Conservation (phyloP, 352 stramenopile species). For the Phytopythium chamaehyphon region DNA sequence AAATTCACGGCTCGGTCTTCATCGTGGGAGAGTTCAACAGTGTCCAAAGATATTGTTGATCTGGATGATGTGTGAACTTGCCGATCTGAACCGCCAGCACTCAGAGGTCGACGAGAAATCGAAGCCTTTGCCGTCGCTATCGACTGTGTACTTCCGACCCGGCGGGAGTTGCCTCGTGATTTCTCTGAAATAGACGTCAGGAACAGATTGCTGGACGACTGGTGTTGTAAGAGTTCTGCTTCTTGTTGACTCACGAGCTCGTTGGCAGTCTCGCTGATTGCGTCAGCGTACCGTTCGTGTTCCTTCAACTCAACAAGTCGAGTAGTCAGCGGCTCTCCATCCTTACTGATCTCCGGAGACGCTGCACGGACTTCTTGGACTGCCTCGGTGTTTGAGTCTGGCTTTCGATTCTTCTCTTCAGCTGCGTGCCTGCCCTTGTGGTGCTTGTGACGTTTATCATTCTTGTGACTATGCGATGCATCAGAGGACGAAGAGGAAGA, state of each 20-base stretch:
- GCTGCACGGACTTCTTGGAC: no score
- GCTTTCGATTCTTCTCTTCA: no score
- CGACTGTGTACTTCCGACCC: background rate
- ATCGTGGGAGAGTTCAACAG: constrained; percentile 11
- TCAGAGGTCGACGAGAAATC: constrained; percentile 1
- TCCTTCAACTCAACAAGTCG: constrained; percentile 17
- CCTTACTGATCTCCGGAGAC: background rate
- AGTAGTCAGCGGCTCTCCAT: background rate
- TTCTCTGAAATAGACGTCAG: background rate
- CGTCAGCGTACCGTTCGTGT: constrained; percentile 21
- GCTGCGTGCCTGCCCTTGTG: no score
- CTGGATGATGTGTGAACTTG: constrained; percentile 10
- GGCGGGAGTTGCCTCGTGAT: background rate
- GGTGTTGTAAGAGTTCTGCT: background rate
- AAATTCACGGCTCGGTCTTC: constrained; percentile 17
- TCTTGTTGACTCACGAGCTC: constrained; percentile 12
- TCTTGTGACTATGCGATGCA: background rate
- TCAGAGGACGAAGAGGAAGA: background rate
- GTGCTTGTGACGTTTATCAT: background rate
- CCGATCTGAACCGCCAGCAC: constrained; percentile 8
- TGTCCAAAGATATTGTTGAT: constrained; percentile 9
- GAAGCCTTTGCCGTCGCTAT: background rate
- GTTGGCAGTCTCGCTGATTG: constrained; percentile 19
- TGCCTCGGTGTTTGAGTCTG: no score
- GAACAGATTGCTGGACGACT: background rate